Evolutionary conservation across 2,329 filamentous ascomycete species (phyloP).

Genomic region (Hypoxylon sp.): DNA sequence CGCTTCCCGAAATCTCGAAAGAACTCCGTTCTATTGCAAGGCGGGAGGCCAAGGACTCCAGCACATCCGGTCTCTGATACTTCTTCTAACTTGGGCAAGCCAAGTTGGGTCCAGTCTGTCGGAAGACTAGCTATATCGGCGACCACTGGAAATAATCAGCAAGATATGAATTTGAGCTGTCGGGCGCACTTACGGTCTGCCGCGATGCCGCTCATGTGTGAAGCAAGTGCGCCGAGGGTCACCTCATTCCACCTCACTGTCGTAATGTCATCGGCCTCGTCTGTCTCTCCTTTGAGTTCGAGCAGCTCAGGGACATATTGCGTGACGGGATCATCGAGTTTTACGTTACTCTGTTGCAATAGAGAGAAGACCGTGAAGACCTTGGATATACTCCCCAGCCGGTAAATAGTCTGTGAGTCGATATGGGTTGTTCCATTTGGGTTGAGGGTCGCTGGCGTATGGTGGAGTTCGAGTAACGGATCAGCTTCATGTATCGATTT

Average conservation of each 20-base stretch:
- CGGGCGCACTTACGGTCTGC: conserved; percentile 43
- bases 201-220: conserved; percentile 52
- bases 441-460: conserved; percentile 57
- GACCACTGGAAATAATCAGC: conserved; percentile 45
- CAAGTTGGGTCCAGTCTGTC: conserved; percentile 45
- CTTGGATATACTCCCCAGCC: conserved; percentile 59
- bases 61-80: conserved; percentile 48
- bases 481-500: conserved; percentile 60
- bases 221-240: conserved; percentile 47
- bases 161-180: not conserved
- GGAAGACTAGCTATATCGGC: conserved; percentile 47
- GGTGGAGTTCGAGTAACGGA: conserved; percentile 59
- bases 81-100: conserved; percentile 45
- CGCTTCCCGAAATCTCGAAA: conserved; percentile 53
- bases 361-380: conserved; percentile 49
- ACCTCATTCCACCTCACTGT: conserved; percentile 50
- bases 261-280: conserved; percentile 47
- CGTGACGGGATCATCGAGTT: conserved; percentile 47
- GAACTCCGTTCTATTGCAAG: conserved; percentile 49
- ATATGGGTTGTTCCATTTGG: conserved; percentile 51
- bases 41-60: conserved; percentile 48
- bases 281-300: conserved; percentile 44
- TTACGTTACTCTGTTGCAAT: conserved; percentile 45
- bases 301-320: conserved; percentile 51
- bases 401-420: conserved; percentile 56